These are phyloP conservation scores for Ceratobasidium sp. DNA, from an alignment of 1,284 basidiomycete genomes.

Conservation along the genomic window DNA sequence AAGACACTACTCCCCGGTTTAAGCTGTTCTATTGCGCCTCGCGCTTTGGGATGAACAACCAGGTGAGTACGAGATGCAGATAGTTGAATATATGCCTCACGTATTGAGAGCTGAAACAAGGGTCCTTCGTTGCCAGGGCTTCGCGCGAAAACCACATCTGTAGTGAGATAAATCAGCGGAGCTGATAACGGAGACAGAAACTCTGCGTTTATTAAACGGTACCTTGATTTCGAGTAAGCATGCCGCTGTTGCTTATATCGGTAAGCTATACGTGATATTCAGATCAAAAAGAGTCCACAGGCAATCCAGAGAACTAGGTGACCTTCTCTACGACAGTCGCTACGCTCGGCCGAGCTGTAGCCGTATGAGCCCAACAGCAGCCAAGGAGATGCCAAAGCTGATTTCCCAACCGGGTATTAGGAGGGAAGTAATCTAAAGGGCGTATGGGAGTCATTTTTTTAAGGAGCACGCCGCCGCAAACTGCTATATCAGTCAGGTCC, in stretches of 20 bases:
- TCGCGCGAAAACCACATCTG: neutral
- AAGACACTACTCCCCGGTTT: neutral
- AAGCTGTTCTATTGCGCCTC: neutral
- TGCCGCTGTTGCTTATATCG: neutral
- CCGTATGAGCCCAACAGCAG: neutral
- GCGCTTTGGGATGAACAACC: neutral
- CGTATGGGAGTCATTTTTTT: neutral
- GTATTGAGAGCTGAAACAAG: neutral
- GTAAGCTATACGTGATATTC: neutral
- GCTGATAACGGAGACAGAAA: neutral
- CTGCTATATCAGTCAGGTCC: neutral
- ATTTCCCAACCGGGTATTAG: neutral
- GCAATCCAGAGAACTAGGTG: neutral
- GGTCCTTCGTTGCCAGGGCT: neutral
- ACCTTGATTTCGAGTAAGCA: neutral
- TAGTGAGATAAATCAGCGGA: neutral
- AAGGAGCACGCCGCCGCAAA: neutral
- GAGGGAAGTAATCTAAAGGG: neutral
- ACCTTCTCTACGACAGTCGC: neutral
- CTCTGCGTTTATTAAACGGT: neutral
- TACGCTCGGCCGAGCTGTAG: neutral
- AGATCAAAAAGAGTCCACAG: neutral
- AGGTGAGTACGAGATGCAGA: neutral
- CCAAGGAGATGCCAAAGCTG: neutral
- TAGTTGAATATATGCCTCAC: neutral